Evolutionary conservation across 441 rosid species (phyloP).

Genomic region (Capsella rubella): DNA sequence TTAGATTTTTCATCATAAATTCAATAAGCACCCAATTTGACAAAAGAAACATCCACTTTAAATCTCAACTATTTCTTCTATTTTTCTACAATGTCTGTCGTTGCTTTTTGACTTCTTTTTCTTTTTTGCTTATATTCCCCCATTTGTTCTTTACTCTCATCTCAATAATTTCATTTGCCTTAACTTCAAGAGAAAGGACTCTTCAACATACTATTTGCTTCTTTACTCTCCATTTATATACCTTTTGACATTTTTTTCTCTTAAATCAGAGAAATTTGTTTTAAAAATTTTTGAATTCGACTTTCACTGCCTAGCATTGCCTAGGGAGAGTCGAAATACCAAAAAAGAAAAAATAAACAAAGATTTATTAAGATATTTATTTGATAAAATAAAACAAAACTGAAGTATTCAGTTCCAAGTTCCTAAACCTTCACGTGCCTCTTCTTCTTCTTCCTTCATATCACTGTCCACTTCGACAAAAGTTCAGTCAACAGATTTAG

Average conservation of each 20-base stretch:
- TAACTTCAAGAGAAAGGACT: background rate
- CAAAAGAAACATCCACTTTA: conserved; percentile 6
- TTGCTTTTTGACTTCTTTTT: conserved; percentile 29
- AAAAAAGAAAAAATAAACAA: background rate
- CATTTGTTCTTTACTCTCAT: conserved; percentile 18
- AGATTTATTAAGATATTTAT: background rate
- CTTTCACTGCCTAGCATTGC: background rate
- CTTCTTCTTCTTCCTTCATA: conserved; percentile 27
- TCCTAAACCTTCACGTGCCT: conserved; percentile 43
- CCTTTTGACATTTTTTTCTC: background rate
- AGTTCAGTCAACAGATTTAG: conserved; percentile 34
- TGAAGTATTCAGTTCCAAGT: conserved; percentile 23
- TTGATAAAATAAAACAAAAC: background rate
- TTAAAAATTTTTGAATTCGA: background rate
- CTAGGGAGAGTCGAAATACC: background rate
- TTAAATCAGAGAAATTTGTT: too few species aligned
- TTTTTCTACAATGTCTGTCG: conserved; percentile 26
- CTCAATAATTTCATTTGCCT: background rate
- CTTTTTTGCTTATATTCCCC: conserved; percentile 8
- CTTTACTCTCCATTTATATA: background rate
- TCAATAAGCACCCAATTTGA: conserved; percentile 8
- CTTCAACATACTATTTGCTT: background rate
- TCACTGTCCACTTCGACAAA: conserved; percentile 30
- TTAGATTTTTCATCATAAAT: conserved; percentile 19
- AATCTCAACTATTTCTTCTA: conserved; percentile 13